Evolutionary conservation across 2,329 filamentous ascomycete species (phyloP).

Genomic region (Stachybotrys chlorohalonatus): DNA sequence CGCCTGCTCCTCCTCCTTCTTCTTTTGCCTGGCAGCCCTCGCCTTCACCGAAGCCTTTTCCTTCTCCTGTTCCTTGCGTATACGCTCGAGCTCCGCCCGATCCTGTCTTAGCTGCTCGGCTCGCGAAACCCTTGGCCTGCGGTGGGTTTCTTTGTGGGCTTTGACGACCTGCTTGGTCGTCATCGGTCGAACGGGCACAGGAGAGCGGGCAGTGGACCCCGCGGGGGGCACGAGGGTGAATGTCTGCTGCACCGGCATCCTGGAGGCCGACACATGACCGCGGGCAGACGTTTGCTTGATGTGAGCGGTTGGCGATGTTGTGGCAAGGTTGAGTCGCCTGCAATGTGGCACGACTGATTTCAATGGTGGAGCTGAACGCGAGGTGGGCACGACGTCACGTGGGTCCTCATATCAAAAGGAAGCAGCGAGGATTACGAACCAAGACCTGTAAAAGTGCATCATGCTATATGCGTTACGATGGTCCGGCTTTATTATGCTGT

Average conservation of each 20-base stretch:
- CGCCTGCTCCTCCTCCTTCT: conserved; percentile 42
- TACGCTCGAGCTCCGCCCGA: conserved; percentile 43
- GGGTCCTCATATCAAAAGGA: neutral
- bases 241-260: conserved; percentile 23
- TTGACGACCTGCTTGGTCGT: conserved; percentile 32
- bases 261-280: neutral
- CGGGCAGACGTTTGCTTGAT: neutral
- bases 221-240: conserved; percentile 33
- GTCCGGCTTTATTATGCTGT: no score
- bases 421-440: no score
- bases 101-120: conserved; percentile 29
- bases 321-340: no score
- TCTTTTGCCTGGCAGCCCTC: conserved; percentile 41
- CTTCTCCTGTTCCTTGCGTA: conserved; percentile 41
- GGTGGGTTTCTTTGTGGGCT: conserved; percentile 25
- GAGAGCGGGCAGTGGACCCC: conserved; percentile 10
- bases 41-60: conserved; percentile 40
- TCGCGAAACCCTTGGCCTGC: conserved; percentile 27
- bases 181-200: conserved; percentile 22
- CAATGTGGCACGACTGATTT: no score
- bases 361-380: conserved; percentile 7
- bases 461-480: no score
- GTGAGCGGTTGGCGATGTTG: no score
- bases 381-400: conserved; percentile 17
- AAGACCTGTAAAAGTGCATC: no score